Conservation (phyloP, 768 basidiomycete genomes). For the Tulasnella sp. region DNA sequence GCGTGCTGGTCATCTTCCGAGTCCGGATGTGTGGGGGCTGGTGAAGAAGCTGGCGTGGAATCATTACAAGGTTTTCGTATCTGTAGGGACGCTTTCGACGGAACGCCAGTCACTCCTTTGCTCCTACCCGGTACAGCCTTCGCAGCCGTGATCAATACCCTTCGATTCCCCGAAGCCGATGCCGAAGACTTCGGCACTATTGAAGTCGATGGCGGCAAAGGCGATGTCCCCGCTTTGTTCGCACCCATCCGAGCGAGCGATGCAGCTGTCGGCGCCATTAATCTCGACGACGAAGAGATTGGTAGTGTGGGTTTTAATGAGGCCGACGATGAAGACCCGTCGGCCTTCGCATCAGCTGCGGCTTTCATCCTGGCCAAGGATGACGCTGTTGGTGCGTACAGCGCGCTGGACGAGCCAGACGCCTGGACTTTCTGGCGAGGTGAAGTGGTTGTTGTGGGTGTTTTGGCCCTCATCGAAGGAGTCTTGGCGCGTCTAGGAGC, state of each 20-base stretch:
- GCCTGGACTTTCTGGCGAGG: slow-evolving; percentile 52
- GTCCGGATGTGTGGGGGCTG: too few species aligned
- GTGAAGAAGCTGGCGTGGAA: too few species aligned
- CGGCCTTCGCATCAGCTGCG: background rate
- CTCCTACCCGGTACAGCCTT: too few species aligned
- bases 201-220: too few species aligned
- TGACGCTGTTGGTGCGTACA: slow-evolving; percentile 76
- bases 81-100: too few species aligned
- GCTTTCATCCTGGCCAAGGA: slow-evolving; percentile 46
- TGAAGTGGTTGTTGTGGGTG: slow-evolving; percentile 24
- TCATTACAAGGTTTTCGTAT: too few species aligned
- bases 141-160: too few species aligned
- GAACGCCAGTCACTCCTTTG: too few species aligned
- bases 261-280: background rate
- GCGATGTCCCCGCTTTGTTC: background rate
- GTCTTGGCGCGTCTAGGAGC: slow-evolving; percentile 17
- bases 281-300: background rate
- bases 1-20: too few species aligned
- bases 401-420: slow-evolving; percentile 31
- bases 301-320: background rate
- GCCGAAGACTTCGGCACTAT: too few species aligned
- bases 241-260: background rate
- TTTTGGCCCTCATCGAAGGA: slow-evolving; percentile 30
- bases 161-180: too few species aligned
- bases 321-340: background rate